These are phyloP conservation scores for Parachaetomium inaequale DNA, from an alignment of 495 filamentous ascomycete genomes.

Conservation along the genomic window DNA sequence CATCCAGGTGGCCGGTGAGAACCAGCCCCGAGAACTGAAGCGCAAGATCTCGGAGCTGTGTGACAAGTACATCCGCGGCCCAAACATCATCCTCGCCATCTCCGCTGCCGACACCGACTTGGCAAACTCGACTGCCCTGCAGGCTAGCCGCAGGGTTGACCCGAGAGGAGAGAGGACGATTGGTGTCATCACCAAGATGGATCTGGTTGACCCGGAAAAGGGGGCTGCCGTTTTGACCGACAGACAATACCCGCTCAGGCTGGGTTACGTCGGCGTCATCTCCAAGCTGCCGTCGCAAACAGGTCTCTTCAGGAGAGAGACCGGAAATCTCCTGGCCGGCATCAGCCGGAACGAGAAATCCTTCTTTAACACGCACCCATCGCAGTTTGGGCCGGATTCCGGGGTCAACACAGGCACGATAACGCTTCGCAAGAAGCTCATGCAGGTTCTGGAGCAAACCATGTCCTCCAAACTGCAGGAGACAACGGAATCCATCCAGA, in stretches of 20 bases:
- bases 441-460: constrained; percentile 94
- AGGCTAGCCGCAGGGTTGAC: constrained; percentile 87
- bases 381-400: constrained; percentile 70
- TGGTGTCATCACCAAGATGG: constrained; percentile 98
- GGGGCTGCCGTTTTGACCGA: constrained; percentile 76
- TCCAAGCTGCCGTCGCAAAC: constrained; percentile 66
- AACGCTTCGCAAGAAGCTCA: constrained; percentile 87
- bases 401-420: constrained; percentile 74
- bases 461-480: constrained; percentile 87
- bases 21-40: constrained; percentile 89
- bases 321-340: constrained; percentile 71
- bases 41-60: constrained; percentile 94
- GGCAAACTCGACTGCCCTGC: constrained; percentile 89
- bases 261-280: constrained; percentile 97
- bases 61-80: constrained; percentile 95
- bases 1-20: constrained; percentile 87
- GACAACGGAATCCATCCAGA: constrained; percentile 86
- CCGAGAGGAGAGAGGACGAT: constrained; percentile 94
- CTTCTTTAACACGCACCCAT: constrained; percentile 80
- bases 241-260: constrained; percentile 85
- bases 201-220: constrained; percentile 82
- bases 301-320: constrained; percentile 82
- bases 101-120: constrained; percentile 97
- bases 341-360: constrained; percentile 85
- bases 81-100: constrained; percentile 95